Evolutionary conservation across 495 filamentous ascomycete species (phyloP).

Genomic region (Bacidia gigantensis): DNA sequence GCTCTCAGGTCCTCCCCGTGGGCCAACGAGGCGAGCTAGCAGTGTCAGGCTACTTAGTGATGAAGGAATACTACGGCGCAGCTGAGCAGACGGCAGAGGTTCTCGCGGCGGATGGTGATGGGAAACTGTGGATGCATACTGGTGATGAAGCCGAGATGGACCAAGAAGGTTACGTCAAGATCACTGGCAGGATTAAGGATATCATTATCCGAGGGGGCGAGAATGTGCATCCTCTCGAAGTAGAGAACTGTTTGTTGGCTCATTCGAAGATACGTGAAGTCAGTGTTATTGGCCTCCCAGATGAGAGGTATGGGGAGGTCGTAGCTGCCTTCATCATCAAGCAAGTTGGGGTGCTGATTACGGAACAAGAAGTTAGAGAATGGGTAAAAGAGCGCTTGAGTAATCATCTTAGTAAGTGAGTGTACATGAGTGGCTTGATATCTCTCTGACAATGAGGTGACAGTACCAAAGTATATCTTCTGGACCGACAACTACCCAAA

Average conservation of each 20-base stretch:
- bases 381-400: conserved; percentile 67
- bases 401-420: conserved; percentile 51
- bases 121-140: conserved; percentile 63
- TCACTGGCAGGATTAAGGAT: conserved; percentile 76
- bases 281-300: conserved; percentile 71
- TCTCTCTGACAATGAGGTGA: conserved; percentile 8
- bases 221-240: conserved; percentile 90
- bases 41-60: conserved; percentile 71
- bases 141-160: conserved; percentile 93
- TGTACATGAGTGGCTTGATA: neutral
- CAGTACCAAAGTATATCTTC: conserved; percentile 81
- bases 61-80: conserved; percentile 83
- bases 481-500: conserved; percentile 74
- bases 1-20: conserved; percentile 41
- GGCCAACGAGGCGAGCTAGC: conserved; percentile 68
- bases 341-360: conserved; percentile 28
- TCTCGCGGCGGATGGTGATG: conserved; percentile 44
- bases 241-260: conserved; percentile 79
- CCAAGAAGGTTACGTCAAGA: conserved; percentile 46
- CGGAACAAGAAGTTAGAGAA: conserved; percentile 42
- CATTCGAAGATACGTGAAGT: conserved; percentile 56
- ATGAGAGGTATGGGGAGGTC: conserved; percentile 72
- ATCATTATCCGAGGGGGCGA: conserved; percentile 87
- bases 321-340: conserved; percentile 71
- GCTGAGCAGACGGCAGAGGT: conserved; percentile 55